phyloP scores from a whole-genome alignment of 495 filamentous ascomycete species.

The Penicillium waksmanii region DNA sequence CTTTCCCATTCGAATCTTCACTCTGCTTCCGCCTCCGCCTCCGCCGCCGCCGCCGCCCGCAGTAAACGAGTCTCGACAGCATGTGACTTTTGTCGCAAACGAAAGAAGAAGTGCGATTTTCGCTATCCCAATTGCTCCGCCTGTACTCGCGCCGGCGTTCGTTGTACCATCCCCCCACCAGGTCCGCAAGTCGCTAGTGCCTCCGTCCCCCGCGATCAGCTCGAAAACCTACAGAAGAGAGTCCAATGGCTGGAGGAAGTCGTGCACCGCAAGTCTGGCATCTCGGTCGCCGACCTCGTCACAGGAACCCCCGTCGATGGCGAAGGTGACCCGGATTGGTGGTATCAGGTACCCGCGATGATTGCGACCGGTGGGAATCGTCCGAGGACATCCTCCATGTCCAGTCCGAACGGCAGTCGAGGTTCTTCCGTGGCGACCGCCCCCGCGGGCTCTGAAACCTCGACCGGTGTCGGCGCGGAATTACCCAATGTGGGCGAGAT shows the following conservation, averaged over 20 bases:
- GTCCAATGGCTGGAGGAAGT: constrained; percentile 54
- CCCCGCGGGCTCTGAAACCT: constrained; percentile 22
- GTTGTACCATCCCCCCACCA: constrained; percentile 51
- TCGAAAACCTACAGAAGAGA: constrained; percentile 56
- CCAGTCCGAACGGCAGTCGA: constrained; percentile 31
- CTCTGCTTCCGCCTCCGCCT: constrained; percentile 1
- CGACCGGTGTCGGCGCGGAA: constrained; percentile 36
- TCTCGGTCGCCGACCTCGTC: constrained; percentile 38
- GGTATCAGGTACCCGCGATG: constrained; percentile 49
- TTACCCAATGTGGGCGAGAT: constrained; percentile 51
- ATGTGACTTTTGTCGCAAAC: constrained; percentile 56
- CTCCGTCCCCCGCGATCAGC: constrained; percentile 51
- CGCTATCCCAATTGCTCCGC: constrained; percentile 57
- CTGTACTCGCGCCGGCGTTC: constrained; percentile 54
- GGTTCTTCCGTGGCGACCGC: constrained; percentile 27
- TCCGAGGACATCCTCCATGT: constrained; percentile 20
- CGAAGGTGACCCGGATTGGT: constrained; percentile 45
- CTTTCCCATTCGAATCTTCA: background rate
- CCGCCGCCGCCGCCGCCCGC: constrained; percentile 17
- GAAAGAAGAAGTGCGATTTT: constrained; percentile 61
- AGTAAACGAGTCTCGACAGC: constrained; percentile 53
- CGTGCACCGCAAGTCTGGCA: constrained; percentile 43
- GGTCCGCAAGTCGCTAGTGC: constrained; percentile 46
- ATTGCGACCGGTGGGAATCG: constrained; percentile 38
- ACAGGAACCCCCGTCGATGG: constrained; percentile 43